Percentiles rank a stretch among this genome's conserved stretches.
These are phyloP conservation scores for Eucalyptus viminalis DNA, from an alignment of 345 rosid species.

Conservation along the genomic window DNA sequence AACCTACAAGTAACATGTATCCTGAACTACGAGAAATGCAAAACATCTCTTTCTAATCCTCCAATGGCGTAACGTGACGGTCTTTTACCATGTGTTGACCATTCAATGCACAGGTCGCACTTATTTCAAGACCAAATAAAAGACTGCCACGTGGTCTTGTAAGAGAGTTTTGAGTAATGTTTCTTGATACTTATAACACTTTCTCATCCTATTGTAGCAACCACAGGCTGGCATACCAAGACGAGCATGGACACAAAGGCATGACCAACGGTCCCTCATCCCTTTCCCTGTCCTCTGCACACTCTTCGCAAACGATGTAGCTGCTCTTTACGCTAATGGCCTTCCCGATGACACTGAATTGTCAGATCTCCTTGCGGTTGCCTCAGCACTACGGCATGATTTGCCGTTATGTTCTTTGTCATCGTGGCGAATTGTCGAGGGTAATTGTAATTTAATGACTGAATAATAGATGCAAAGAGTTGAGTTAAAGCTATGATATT, in stretches of 20 bases:
- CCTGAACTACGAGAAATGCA: rapidly evolving
- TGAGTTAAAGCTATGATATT: background rate
- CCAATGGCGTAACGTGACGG: background rate
- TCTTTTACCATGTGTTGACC: background rate
- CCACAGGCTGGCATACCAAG: background rate
- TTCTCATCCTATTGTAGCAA: background rate
- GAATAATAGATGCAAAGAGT: too few relatives aligned
- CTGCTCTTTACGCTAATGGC: background rate
- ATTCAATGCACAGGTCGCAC: background rate
- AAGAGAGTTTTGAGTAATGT: background rate
- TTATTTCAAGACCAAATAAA: background rate
- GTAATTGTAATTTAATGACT: background rate
- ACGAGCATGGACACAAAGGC: background rate
- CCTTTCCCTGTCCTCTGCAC: background rate
- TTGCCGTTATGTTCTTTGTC: rapidly evolving
- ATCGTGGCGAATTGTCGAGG: background rate
- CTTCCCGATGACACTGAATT: background rate
- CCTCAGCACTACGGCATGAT: background rate
- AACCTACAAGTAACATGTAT: background rate
- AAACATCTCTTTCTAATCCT: background rate
- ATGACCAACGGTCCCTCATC: background rate
- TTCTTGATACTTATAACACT: background rate
- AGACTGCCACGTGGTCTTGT: background rate
- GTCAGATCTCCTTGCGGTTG: background rate
- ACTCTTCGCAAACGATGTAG: background rate